phyloP scores from a whole-genome alignment of 139 green algal genomes.

The Astrephomene gubernaculifera region DNA sequence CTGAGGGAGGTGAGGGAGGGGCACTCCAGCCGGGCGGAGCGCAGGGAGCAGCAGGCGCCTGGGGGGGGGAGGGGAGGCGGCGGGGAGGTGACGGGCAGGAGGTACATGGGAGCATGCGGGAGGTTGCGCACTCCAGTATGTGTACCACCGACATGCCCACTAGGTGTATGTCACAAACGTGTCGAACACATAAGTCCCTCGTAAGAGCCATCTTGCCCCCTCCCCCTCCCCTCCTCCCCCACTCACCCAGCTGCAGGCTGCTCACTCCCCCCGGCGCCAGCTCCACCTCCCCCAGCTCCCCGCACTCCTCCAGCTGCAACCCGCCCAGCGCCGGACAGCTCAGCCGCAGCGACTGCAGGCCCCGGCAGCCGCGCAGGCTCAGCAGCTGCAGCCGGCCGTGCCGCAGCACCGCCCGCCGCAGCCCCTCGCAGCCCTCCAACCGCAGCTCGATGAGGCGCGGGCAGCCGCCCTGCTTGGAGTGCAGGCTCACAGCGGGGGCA shows the following conservation, averaged over 20 bases:
- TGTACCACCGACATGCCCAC: no score
- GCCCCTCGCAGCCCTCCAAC: slow-evolving; percentile 61
- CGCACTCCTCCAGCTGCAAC: slow-evolving; percentile 51
- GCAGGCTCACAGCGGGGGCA: no score
- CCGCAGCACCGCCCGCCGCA: slow-evolving; percentile 42
- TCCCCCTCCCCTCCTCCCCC: not conserved
- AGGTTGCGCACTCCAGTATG: no score
- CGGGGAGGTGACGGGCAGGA: not conserved
- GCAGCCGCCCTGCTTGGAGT: slow-evolving; percentile 32
- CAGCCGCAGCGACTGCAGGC: slow-evolving; percentile 38
- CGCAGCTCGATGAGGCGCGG: slow-evolving; percentile 49
- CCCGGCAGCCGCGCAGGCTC: slow-evolving; percentile 20
- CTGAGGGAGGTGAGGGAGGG: slow-evolving; percentile 37
- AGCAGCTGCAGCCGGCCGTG: slow-evolving; percentile 26
- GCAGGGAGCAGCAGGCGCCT: slow-evolving; percentile 46
- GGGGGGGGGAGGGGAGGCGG: not conserved
- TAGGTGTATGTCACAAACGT: no score
- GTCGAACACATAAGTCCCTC: no score
- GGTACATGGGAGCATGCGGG: no score
- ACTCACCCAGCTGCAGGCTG: slow-evolving; percentile 41
- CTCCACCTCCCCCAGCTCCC: slow-evolving; percentile 20
- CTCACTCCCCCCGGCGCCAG: slow-evolving; percentile 29
- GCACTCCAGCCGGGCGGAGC: slow-evolving; percentile 20
- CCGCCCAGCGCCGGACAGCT: slow-evolving; percentile 25
- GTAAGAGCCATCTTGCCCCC: no score